Evolutionary conservation across 495 filamentous ascomycete genomes (phyloP).

Genomic region (Ramalina peruviana): DNA sequence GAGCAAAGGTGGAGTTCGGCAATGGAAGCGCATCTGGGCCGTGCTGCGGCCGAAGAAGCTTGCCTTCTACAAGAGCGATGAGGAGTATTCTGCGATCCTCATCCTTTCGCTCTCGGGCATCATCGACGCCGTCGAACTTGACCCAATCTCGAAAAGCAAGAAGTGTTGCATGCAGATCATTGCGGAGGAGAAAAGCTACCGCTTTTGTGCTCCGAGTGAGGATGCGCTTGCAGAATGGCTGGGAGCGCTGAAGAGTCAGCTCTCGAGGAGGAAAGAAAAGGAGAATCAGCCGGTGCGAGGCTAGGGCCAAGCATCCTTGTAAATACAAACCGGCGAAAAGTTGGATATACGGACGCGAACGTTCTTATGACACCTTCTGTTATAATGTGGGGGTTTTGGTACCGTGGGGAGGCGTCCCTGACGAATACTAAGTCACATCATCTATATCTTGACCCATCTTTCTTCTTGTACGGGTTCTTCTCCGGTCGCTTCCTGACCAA

Average conservation of each 20-base stretch:
- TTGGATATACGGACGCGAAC: no score
- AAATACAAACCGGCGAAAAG: no score
- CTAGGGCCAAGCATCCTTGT: no score
- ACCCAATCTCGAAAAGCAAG: slow-evolving; percentile 74
- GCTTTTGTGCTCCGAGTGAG: slow-evolving; percentile 72
- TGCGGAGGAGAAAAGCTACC: slow-evolving; percentile 82
- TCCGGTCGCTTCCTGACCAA: slow-evolving; percentile 62
- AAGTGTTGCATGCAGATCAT: slow-evolving; percentile 84
- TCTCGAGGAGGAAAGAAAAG: slow-evolving; percentile 49
- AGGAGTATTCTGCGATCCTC: slow-evolving; percentile 77
- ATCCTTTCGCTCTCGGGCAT: slow-evolving; percentile 68
- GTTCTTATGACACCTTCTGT: neutral
- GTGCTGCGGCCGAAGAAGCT: slow-evolving; percentile 80
- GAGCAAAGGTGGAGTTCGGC: slow-evolving; percentile 71
- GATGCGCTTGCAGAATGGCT: slow-evolving; percentile 72
- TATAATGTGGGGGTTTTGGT: neutral
- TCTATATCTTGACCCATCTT: slow-evolving; percentile 16
- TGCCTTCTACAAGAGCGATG: slow-evolving; percentile 84
- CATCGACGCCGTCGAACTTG: slow-evolving; percentile 85
- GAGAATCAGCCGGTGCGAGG: neutral
- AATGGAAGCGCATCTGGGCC: slow-evolving; percentile 91
- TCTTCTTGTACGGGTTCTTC: slow-evolving; percentile 40
- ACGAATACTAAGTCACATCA: neutral
- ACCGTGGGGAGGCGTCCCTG: neutral
- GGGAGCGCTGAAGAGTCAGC: slow-evolving; percentile 78